Evolutionary conservation across 2,329 filamentous ascomycete genomes (phyloP), one percentile per base, ranked within the genome.

Genomic region (Grosmannia serpens): DNA sequence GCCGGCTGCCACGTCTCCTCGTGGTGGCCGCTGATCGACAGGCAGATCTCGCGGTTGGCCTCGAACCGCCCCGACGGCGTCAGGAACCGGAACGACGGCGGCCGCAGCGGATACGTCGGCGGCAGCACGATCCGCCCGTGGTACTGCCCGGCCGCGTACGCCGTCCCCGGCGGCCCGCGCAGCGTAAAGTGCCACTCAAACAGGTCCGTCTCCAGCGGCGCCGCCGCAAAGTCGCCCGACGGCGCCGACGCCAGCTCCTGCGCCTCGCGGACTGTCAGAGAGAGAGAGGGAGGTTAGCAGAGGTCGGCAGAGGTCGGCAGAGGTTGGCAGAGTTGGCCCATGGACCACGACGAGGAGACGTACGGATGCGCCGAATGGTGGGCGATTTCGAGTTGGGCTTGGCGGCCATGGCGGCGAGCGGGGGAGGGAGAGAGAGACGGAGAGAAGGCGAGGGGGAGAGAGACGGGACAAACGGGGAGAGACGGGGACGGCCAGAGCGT

Each of bases 131-230:
- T 97, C 68, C 92, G 90, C 59, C 94, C 94, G 73, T 99, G 94
- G 76, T 97, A 99, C 67, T 96, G 82, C 53, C 94, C 94, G 35
- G 79, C 76, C 51, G 84, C 83, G 74, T 91, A 96, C 44, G 86
- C 83, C 0, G 90, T 91, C 35, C 82, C 77, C 0, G 92, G 92
- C 0, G 92, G 91, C 0, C 94, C 94, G 56, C 87, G 84, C n/a
- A 99, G 79, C 0, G 94, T 99, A 74, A 97, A 99, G 76, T 99
- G 94, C 94, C 94, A 99, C 74, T 97, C 91, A 74, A 96, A 96
- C 57, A 99, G 85, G 73, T 97, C 91, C 35, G 83, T 79, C 69
- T 97, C 92, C 62, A 92, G 83, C 0, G 94, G 94, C 4, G 85
- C 79, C 47, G 92, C 94, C 65, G 87, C 83, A 73, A 92, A 95